Evolutionary conservation across 192 early-diverging fungal species (phyloP).

Genomic region (Coemansia sp.): DNA sequence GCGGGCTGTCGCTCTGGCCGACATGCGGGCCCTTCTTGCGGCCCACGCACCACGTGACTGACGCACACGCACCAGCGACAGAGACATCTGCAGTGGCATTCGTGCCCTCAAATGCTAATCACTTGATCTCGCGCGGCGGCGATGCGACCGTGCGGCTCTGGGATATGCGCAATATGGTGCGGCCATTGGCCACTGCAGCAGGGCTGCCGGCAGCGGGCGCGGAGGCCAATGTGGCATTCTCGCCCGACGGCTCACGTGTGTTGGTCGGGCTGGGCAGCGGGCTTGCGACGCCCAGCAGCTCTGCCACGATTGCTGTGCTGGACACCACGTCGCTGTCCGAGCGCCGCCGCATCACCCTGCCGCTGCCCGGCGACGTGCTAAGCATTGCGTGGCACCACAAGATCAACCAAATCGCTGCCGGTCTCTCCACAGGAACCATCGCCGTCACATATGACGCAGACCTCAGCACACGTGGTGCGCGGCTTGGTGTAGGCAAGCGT

Average conservation of each 20-base stretch:
- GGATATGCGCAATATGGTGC: conserved; percentile 65
- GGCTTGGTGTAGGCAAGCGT: conserved; percentile 61
- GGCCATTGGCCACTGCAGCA: conserved; percentile 57
- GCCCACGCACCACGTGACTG: conserved; percentile 60
- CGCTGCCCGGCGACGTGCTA: conserved; percentile 58
- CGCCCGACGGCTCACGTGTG: conserved; percentile 75
- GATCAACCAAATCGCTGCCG: conserved; percentile 85
- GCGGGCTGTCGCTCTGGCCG: conserved; percentile 76
- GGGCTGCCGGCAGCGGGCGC: conserved; percentile 65
- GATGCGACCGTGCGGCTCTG: conserved; percentile 93
- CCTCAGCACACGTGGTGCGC: conserved; percentile 67
- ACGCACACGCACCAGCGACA: conserved; percentile 67
- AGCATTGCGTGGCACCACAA: conserved; percentile 80
- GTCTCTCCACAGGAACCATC: conserved; percentile 73
- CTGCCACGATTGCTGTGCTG: conserved; percentile 16
- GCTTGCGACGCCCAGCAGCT: background rate
- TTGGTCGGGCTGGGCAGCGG: conserved; percentile 60
- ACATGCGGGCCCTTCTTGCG: conserved; percentile 55
- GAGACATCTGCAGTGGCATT: conserved; percentile 71
- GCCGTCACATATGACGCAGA: conserved; percentile 75
- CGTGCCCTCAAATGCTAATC: conserved; percentile 57
- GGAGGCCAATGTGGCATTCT: conserved; percentile 79
- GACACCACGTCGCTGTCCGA: conserved; percentile 1
- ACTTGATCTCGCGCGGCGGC: conserved; percentile 74
- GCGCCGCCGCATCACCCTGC: background rate